Conservation (phyloP, 106 monocot genomes). For the Acorus calamus region DNA sequence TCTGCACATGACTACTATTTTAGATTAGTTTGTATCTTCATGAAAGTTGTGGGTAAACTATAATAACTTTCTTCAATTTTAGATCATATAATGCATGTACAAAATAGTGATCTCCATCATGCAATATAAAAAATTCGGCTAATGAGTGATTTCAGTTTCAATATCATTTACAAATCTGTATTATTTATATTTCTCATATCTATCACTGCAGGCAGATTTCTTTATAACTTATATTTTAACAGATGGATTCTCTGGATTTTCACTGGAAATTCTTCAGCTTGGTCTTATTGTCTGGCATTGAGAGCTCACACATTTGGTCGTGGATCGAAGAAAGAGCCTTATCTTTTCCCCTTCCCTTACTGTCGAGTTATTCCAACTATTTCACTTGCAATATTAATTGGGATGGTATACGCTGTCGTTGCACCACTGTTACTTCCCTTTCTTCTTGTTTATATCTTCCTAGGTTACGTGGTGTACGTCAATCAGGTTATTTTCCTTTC, state of each 20-base stretch:
- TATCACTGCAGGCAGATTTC: constrained; percentile 59
- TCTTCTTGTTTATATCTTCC: constrained; percentile 54
- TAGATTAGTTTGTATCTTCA: no score
- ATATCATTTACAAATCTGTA: no score
- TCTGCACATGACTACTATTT: no score
- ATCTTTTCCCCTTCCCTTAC: constrained; percentile 57
- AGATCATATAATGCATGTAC: no score
- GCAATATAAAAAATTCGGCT: no score
- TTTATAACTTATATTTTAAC: constrained; percentile 73
- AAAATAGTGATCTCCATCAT: no score
- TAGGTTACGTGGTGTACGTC: constrained; percentile 66
- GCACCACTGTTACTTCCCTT: constrained; percentile 63
- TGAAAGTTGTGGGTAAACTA: no score
- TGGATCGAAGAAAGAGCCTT: constrained; percentile 24
- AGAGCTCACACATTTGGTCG: constrained; percentile 22
- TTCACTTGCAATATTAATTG: constrained; percentile 67
- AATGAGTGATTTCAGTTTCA: no score
- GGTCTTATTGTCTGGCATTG: constrained; percentile 46
- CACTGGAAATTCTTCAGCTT: constrained; percentile 57
- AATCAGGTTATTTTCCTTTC: constrained; percentile 49
- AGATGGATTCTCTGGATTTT: constrained; percentile 69
- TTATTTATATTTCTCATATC: no score
- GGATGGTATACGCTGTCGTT: constrained; percentile 65
- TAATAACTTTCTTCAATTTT: no score
- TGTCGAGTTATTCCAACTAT: constrained; percentile 62